Evolutionary conservation across 768 basidiomycete species (phyloP), one percentile per base, ranked within the genome.

Genomic region (Floccularia luteovirens): DNA sequence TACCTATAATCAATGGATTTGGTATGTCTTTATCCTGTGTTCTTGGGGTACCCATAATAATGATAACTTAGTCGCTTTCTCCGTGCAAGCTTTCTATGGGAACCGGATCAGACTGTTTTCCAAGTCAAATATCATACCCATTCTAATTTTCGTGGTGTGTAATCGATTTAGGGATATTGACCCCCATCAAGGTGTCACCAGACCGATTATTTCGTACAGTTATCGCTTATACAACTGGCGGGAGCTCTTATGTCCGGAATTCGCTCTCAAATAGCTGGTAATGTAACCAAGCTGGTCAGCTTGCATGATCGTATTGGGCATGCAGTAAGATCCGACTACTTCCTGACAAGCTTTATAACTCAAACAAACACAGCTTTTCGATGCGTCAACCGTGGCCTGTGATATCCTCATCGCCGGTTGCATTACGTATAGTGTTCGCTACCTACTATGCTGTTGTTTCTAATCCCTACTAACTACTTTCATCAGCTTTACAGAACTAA

Each of bases 1-100:
- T 55, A 1, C 57, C 57, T 2, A 35, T 56, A 21, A 39, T 55
- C 24, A 47, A 46, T 11, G 49, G 49, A 13, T 35, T 55, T 17
- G 48, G n/a, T n/a, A n/a, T n/a, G 54, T 43, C 7, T 5, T 4
- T 22, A 16, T 12, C 7, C n/a, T 17, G 12, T n/a, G 14, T 27
- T 25, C 21, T 14, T 23, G 13, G 3, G n/a, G n/a, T n/a, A n/a
- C n/a, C n/a, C n/a, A n/a, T n/a, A n/a, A n/a, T n/a, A n/a, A n/a
- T n/a, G n/a, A n/a, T n/a, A n/a, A n/a, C n/a, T n/a, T 14, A 21
- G 51, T 51, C 13, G 45, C 47, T 14, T 54, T 46, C 22, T 31
- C 48, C 23, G 46, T 48, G 4, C 48, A 54, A 20, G 30, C 32
- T 5, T 54, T 54, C 31, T 52, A 51, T 33, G 50, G 16, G 44